Evolutionary conservation across 148 eudicot genomes (phyloP), one percentile per base, ranked within the genome.

Genomic region (Talinum fruticosum): DNA sequence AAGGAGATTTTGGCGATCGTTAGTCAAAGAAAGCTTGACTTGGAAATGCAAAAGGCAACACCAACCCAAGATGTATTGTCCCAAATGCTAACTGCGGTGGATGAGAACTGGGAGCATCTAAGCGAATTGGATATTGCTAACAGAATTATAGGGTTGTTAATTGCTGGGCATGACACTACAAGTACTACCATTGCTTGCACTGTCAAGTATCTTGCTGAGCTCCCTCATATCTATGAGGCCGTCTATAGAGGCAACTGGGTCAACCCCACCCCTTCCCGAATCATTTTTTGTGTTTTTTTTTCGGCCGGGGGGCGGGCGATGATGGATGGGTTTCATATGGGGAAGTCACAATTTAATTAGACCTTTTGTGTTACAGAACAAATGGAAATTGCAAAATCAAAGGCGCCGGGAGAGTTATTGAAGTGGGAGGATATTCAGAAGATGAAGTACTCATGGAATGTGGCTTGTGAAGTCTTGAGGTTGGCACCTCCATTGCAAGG

Each of bases 151-250:
- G 88, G 83, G 1, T 57, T 86, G 51, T 67, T 86, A 53, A 70
- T 86, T 54, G 88, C 81, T 57, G 84, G 86, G 0, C 86, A 86
- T 79, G 88, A 86, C 72, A 86, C 88, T 38, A 79, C 86, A 21
- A 83, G 84, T 74, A 77, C 66, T 73, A 69, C 81, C 54, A 83
- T 83, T 37, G 76, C 86, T 29, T 81, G 69, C 71, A 74, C 83
- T 67, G 64, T 86, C 74, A 83, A 81, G 37, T 83, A 78, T 24
- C 84, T 86, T 19, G 88, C 84, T 23, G 84, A 81, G 37, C 79
- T 78, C 79, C 84, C 84, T 57, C 71, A 83, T 15, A 45, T 83
- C 30, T 83, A 83, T 41, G 66, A 83, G 8, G 61, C 44, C 7
- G 84, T 86, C 49, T 79, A 75, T 47, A 69, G 47, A 28, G 88